Percentiles rank a stretch among this genome's conserved stretches.
Evolutionary conservation across 1,284 basidiomycete species (phyloP).

Genomic region (Fomitopsis betulina): DNA sequence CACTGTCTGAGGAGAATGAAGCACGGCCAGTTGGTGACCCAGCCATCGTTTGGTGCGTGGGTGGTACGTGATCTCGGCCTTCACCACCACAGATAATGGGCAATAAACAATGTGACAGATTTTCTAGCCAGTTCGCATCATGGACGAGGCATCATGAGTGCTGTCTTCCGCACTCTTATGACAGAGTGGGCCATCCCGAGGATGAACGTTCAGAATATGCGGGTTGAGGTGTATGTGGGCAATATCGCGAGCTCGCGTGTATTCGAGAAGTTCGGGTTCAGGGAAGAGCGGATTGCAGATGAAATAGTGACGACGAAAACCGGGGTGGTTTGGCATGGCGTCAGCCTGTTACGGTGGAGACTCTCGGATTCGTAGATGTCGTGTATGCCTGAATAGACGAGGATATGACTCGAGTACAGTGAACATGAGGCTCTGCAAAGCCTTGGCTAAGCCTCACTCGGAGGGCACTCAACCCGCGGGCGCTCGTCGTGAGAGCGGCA

Average conservation of each 20-base stretch:
- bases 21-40: constrained; percentile 38
- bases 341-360: constrained; percentile 26
- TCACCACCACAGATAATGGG: neutral
- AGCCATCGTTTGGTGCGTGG: constrained; percentile 48
- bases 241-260: constrained; percentile 57
- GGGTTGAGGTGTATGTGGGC: constrained; percentile 39
- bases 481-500: neutral
- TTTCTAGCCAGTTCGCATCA: constrained; percentile 54
- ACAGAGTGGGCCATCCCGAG: constrained; percentile 52
- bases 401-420: no score
- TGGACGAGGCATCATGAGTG: constrained; percentile 63
- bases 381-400: neutral
- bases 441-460: no score
- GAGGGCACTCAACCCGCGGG: neutral
- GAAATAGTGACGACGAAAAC: constrained; percentile 29
- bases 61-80: constrained; percentile 33
- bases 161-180: constrained; percentile 46
- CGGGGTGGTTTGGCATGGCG: constrained; percentile 16
- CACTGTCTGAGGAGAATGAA: constrained; percentile 34
- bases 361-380: constrained; percentile 4
- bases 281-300: constrained; percentile 33
- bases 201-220: constrained; percentile 48
- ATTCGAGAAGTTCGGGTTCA: constrained; percentile 63
- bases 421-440: no score
- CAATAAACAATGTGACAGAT: neutral